Conservation (phyloP, 345 rosid genomes). For the Camelina hispida region DNA sequence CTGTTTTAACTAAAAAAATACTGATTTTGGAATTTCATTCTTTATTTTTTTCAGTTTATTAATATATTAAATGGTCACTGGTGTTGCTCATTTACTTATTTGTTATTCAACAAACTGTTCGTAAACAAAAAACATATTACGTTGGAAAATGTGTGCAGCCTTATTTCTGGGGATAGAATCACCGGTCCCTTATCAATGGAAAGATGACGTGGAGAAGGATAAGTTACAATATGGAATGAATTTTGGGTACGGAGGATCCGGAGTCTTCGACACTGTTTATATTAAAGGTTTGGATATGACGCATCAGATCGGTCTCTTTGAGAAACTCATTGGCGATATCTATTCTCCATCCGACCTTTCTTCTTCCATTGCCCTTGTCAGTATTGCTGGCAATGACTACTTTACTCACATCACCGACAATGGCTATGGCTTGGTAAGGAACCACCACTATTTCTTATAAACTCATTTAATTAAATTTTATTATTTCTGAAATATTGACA, state of each 20-base stretch:
- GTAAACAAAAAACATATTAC: too few species aligned
- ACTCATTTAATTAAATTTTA: too few species aligned
- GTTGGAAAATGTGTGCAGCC: conserved; percentile 44
- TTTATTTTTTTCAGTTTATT: too few species aligned
- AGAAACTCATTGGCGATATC: conserved; percentile 45
- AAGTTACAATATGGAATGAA: conserved; percentile 57
- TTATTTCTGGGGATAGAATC: conserved; percentile 51
- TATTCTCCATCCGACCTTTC: conserved; percentile 43
- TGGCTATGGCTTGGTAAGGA: conserved; percentile 34
- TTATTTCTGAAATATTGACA: too few species aligned
- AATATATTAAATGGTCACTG: too few species aligned
- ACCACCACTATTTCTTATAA: too few species aligned
- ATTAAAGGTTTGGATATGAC: conserved; percentile 60
- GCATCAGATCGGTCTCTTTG: conserved; percentile 56
- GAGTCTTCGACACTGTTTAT: conserved; percentile 53
- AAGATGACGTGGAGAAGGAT: conserved; percentile 29
- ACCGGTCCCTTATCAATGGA: conserved; percentile 59
- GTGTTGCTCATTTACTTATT: too few species aligned
- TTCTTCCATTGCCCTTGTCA: conserved; percentile 55
- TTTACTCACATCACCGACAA: conserved; percentile 38
- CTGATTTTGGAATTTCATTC: too few species aligned
- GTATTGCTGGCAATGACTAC: conserved; percentile 74
- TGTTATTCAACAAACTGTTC: too few species aligned
- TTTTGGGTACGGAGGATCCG: conserved; percentile 77
- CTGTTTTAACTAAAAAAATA: too few species aligned